phyloP scores from a whole-genome alignment of 306 rosid species.

The Glycine latifolia region DNA sequence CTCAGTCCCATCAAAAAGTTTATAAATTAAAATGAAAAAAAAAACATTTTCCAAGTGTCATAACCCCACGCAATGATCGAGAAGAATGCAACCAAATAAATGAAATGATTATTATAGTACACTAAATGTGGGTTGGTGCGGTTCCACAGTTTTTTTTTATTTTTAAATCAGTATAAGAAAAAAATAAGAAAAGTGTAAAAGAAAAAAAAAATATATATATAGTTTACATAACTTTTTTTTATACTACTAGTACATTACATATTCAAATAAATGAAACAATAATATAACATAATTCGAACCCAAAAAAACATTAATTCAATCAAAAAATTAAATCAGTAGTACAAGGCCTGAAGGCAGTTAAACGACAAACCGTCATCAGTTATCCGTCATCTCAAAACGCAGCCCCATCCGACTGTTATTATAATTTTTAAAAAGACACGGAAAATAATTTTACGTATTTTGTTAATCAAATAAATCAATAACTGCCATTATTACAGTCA shows the following conservation, averaged over 20 bases:
- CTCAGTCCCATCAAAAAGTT: not conserved
- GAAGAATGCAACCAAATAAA: not conserved
- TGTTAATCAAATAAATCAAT: not conserved
- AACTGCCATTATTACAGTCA: not conserved
- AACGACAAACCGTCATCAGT: not conserved
- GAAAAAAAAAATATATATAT: too few relatives aligned
- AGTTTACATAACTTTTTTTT: too few relatives aligned
- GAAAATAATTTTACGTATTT: not conserved
- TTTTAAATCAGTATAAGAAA: too few relatives aligned
- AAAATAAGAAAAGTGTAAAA: too few relatives aligned
- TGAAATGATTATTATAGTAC: too few relatives aligned
- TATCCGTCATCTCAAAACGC: not conserved
- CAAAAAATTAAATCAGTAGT: too few relatives aligned
- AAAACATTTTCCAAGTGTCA: slow-evolving; percentile 32
- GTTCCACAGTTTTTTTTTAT: too few relatives aligned
- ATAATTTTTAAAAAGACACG: not conserved
- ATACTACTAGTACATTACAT: too few relatives aligned
- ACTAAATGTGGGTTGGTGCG: too few relatives aligned
- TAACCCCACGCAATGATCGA: slow-evolving; percentile 19
- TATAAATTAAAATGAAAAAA: not conserved
- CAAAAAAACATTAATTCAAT: not conserved
- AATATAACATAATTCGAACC: not conserved
- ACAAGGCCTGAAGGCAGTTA: not conserved
- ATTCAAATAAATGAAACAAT: too few relatives aligned
- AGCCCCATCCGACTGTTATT: not conserved